These are phyloP conservation scores for Allium cepa DNA, from an alignment of 106 monocot genomes.

Conservation along the genomic window DNA sequence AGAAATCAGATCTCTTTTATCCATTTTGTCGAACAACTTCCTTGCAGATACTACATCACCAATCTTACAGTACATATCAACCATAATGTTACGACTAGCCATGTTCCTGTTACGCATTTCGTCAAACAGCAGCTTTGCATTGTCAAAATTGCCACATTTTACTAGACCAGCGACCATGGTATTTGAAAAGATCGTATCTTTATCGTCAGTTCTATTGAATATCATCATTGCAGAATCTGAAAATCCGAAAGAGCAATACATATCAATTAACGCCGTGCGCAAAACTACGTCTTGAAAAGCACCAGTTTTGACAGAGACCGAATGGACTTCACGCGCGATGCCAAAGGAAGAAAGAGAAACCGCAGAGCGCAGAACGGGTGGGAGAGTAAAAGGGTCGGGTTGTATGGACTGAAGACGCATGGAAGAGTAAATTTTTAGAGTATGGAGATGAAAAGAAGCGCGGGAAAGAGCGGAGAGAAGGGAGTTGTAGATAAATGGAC, in stretches of 20 bases:
- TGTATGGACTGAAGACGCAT: not conserved
- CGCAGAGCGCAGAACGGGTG: not conserved
- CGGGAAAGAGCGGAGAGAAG: not conserved
- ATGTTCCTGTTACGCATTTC: conserved; percentile 29
- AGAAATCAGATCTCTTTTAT: conserved; percentile 13
- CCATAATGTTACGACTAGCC: conserved; percentile 59
- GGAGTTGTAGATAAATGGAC: not conserved
- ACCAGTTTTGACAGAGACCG: not conserved
- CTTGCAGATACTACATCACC: not conserved
- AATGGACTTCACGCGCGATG: not conserved
- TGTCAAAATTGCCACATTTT: conserved; percentile 18
- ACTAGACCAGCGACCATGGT: conserved; percentile 10
- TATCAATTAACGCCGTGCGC: not conserved
- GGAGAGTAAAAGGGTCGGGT: conserved; percentile 6
- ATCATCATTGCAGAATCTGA: conserved; percentile 2
- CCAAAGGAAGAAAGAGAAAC: not conserved
- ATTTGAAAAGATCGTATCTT: conserved; percentile 21
- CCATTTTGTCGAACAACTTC: conserved; percentile 5
- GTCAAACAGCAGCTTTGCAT: conserved; percentile 51
- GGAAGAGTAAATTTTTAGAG: not conserved
- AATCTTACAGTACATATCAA: conserved; percentile 33
- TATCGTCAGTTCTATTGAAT: conserved; percentile 12
- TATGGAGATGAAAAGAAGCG: not conserved
- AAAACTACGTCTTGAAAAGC: not conserved
- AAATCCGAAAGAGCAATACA: conserved; percentile 3